phyloP scores from a whole-genome alignment of 75 land plant species.

The Cryptomeria japonica region DNA sequence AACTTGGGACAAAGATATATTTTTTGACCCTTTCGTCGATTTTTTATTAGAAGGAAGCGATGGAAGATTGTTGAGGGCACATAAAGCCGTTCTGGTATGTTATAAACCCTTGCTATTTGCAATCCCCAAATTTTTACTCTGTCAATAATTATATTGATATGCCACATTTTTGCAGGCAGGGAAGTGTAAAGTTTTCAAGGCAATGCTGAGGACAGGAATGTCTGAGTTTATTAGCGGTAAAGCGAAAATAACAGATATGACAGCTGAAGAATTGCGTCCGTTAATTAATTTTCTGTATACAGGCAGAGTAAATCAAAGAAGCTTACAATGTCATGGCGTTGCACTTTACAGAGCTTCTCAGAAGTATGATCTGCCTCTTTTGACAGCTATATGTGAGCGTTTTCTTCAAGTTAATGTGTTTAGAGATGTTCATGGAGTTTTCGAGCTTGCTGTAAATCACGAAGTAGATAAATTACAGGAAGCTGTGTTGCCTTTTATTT shows the following conservation, averaged over 20 bases:
- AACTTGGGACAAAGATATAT: neutral
- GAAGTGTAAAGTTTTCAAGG: neutral
- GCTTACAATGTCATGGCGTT: neutral
- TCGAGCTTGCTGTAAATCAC: neutral
- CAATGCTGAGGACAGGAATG: neutral
- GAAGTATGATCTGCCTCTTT: too few relatives aligned
- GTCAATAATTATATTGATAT: too few relatives aligned
- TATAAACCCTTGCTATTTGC: neutral
- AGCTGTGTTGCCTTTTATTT: neutral
- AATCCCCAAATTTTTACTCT: neutral
- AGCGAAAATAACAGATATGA: constrained; percentile 1
- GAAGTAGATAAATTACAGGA: neutral
- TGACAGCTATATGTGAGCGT: too few relatives aligned
- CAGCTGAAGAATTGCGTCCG: neutral
- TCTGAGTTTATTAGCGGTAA: neutral
- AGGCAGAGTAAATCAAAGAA: neutral
- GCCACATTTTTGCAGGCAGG: neutral
- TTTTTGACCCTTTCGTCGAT: neutral
- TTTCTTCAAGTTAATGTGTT: too few relatives aligned
- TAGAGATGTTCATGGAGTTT: neutral
- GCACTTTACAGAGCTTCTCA: neutral
- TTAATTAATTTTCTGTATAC: neutral
- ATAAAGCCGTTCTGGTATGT: neutral
- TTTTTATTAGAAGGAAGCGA: neutral
- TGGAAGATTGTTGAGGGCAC: neutral